These are phyloP conservation scores for Graphiopsis chlorocephala DNA, from an alignment of 2,329 filamentous ascomycete genomes.

Conservation along the genomic window DNA sequence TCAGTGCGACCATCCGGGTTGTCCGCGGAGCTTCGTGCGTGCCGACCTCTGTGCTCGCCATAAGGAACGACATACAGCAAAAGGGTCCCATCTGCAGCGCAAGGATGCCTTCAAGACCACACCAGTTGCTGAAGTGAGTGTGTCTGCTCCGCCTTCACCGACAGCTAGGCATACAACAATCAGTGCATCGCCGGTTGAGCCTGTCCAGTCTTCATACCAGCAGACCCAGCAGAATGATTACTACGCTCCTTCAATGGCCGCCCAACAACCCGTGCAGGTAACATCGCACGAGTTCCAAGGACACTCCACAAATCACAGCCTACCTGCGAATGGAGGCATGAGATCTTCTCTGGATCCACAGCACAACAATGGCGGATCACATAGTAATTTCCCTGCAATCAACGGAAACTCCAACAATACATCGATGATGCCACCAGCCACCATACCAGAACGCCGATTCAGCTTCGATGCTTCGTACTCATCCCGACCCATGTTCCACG, in stretches of 20 bases:
- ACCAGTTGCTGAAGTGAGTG: conserved; percentile 18
- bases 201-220: not conserved
- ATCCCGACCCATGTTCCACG: not conserved
- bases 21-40: conserved; percentile 84
- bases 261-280: not conserved
- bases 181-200: conserved; percentile 20
- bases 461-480: conserved; percentile 23
- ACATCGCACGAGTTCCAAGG: not conserved
- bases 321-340: not conserved
- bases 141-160: conserved; percentile 19
- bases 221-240: not conserved
- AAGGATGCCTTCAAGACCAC: conserved; percentile 65
- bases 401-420: conserved; percentile 9
- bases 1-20: conserved; percentile 87
- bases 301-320: not conserved
- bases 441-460: conserved; percentile 21
- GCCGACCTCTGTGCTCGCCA: conserved; percentile 81
- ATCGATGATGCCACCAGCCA: conserved; percentile 14
- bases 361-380: not conserved
- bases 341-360: conserved; percentile 8
- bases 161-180: conserved; percentile 18
- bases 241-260: not conserved
- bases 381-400: not conserved
- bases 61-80: conserved; percentile 51
- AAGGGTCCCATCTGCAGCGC: conserved; percentile 71